These are phyloP conservation scores for Apostasia shenzhenica DNA, from an alignment of 106 monocot genomes.

Conservation along the genomic window DNA sequence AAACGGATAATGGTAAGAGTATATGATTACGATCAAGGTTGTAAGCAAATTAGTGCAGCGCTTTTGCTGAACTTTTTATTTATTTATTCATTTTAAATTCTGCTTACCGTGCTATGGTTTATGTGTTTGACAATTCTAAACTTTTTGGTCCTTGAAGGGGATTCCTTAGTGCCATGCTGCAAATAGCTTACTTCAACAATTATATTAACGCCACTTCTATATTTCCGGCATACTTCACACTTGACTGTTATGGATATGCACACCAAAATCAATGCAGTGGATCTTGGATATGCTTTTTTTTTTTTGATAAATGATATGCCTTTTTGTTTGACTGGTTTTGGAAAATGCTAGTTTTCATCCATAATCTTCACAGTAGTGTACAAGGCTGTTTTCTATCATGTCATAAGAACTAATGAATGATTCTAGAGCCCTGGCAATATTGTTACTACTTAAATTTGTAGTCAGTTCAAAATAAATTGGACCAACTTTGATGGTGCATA, in stretches of 20 bases:
- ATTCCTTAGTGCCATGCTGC: neutral
- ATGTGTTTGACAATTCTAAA: neutral
- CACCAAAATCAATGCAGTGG: neutral
- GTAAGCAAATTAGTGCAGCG: neutral
- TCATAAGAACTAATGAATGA: no score
- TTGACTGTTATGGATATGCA: neutral
- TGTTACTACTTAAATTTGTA: no score
- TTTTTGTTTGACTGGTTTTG: no score
- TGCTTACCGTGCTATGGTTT: neutral
- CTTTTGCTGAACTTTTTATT: neutral
- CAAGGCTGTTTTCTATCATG: no score
- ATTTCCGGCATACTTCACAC: no score
- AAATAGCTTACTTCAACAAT: neutral
- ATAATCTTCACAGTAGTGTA: no score
- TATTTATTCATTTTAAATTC: neutral
- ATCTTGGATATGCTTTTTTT: neutral
- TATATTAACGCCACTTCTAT: neutral
- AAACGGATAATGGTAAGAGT: conserved; percentile 88
- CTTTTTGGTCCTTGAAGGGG: neutral
- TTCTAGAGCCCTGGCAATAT: no score
- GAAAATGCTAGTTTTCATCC: no score
- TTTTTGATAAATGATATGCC: neutral
- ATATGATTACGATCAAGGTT: no score
- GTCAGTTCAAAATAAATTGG: no score
- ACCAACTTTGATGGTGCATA: no score